Conservation (phyloP, 192 early-diverging fungal species). For the Coemansia sp. region DNA sequence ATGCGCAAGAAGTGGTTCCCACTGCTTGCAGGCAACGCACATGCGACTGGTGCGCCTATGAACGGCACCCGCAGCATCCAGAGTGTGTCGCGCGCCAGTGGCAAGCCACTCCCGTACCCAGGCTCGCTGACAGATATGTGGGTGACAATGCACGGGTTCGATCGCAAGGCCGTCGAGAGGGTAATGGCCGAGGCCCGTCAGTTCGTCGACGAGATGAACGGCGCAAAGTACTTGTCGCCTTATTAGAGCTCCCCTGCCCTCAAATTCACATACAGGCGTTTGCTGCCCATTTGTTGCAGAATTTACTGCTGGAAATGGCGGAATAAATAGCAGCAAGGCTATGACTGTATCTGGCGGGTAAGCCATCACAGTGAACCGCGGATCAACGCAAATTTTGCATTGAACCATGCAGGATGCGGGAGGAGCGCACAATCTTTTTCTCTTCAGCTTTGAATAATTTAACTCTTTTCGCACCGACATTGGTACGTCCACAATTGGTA, state of each 20-base stretch:
- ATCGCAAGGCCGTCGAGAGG: slow-evolving; percentile 17
- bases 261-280: no score
- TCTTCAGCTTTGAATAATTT: no score
- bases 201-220: slow-evolving; percentile 45
- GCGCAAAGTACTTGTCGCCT: slow-evolving; percentile 37
- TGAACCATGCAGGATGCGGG: no score
- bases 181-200: slow-evolving; percentile 35
- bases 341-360: no score
- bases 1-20: slow-evolving; percentile 49
- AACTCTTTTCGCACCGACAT: no score
- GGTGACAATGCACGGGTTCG: slow-evolving; percentile 45
- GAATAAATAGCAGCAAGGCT: no score
- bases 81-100: background rate
- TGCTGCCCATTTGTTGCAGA: no score
- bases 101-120: slow-evolving; percentile 26
- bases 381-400: no score
- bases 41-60: background rate
- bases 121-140: slow-evolving; percentile 37
- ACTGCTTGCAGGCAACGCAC: slow-evolving; percentile 2
- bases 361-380: no score
- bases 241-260: slow-evolving; percentile 13
- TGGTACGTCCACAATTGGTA: no score
- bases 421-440: no score
- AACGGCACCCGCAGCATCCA: slow-evolving; percentile 8
- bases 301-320: no score